phyloP scores from a whole-genome alignment of 2,329 filamentous ascomycete genomes.

The Whalleya microplaca region DNA sequence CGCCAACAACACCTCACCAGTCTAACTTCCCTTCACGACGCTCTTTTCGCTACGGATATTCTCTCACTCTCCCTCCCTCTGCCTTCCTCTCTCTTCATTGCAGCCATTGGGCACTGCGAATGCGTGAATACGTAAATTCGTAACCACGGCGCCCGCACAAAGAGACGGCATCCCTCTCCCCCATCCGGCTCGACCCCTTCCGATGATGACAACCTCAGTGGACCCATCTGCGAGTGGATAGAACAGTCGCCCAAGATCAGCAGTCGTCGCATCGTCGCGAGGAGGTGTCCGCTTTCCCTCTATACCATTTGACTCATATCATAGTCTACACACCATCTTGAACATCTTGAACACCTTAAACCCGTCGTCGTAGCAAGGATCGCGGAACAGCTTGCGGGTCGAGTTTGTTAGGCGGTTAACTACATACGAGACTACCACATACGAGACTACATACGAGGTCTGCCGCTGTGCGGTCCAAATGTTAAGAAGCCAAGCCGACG shows the following conservation, averaged over 20 bases:
- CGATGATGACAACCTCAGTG: not conserved
- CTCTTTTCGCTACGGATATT: constrained; percentile 8
- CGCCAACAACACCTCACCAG: not conserved
- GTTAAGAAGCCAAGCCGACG: constrained; percentile 11
- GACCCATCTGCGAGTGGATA: not conserved
- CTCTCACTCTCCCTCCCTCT: no score
- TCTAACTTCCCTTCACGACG: constrained; percentile 7
- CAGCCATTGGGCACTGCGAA: not conserved
- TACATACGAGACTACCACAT: constrained; percentile 1
- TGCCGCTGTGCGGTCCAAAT: constrained; percentile 11
- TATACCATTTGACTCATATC: constrained; percentile 6
- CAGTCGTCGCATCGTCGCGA: not conserved
- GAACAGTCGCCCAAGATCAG: not conserved
- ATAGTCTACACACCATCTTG: constrained; percentile 5
- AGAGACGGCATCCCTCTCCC: not conserved
- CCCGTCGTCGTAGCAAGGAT: constrained; percentile 18
- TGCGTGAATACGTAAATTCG: not conserved
- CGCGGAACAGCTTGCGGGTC: constrained; percentile 38
- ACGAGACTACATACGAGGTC: constrained; percentile 2
- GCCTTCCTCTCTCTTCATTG: constrained; percentile 2
- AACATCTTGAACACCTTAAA: no score
- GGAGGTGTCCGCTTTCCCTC: constrained; percentile 1
- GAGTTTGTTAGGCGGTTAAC: constrained; percentile 33
- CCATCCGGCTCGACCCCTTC: not conserved
- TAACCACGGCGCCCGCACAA: not conserved